phyloP scores from a whole-genome alignment of 305 asterid species.

The Rubia peregrina region DNA sequence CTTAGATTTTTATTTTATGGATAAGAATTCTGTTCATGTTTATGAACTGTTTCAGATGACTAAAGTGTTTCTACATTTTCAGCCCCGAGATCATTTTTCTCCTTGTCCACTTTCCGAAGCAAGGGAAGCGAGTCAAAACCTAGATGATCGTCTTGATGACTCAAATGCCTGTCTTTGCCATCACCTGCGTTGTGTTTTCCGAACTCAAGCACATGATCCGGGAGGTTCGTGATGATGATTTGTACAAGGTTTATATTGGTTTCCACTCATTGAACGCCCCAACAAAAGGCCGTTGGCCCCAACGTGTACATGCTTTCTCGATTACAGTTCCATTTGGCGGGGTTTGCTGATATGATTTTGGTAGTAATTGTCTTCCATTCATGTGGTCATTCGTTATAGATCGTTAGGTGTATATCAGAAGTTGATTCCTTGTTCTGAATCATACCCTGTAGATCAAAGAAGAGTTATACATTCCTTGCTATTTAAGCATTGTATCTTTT shows the following conservation, averaged over 20 bases:
- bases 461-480: not conserved
- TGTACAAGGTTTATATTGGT: slow-evolving; percentile 19
- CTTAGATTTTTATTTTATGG: not conserved
- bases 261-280: slow-evolving; percentile 8
- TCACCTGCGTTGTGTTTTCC: slow-evolving; percentile 14
- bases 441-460: slow-evolving; percentile 1
- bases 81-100: slow-evolving; percentile 92
- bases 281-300: not conserved
- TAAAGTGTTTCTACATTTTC: slow-evolving; percentile 22
- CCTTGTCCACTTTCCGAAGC: slow-evolving; percentile 82
- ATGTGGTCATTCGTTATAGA: slow-evolving; percentile 11
- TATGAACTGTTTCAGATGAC: slow-evolving; percentile 9
- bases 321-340: slow-evolving; percentile 40
- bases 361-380: slow-evolving; percentile 34
- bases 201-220: slow-evolving; percentile 1
- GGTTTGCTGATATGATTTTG: slow-evolving; percentile 50
- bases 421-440: slow-evolving; percentile 12
- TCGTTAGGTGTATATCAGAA: slow-evolving; percentile 15
- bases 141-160: slow-evolving; percentile 34
- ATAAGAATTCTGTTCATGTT: not conserved
- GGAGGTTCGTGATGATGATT: slow-evolving; percentile 23
- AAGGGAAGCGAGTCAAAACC: slow-evolving; percentile 85
- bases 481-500: not conserved
- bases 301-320: slow-evolving; percentile 28
- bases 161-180: slow-evolving; percentile 23